Base-by-base conservation (phyloP, 2,329 filamentous ascomycete species). In the Alternaria consortialis region DNA sequence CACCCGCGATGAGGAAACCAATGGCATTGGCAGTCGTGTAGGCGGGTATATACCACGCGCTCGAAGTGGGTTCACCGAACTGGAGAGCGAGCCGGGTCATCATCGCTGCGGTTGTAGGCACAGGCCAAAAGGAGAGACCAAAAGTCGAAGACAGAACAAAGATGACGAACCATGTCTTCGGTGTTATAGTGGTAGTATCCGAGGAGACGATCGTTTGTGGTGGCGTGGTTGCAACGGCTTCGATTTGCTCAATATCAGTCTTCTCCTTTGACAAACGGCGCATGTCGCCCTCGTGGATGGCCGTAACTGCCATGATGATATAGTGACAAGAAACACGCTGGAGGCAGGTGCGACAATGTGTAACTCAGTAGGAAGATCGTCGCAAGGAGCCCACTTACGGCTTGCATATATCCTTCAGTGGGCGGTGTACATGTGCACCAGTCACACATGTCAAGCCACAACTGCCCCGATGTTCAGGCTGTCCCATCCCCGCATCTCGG, bases 91-190 rank as follows among this genome's bases (percentile, higher is more conserved):
- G 63, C 15, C 62, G 58, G 9, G 36, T 27, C 57, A 69, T 68
- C 23, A 74, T 67, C 5, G 73, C 70, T 1, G 69, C 66, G 1
- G 66, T 73, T 6, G 73, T 71, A 2, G 73, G 73, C 2, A 75
- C 72, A 4, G 69, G 70, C 70, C 72, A 75, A 50, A 75, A 75
- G 17, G 60, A 67, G 11, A 75, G 60, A 37, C 73, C 72, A 36
- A 72, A 74, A 3, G 71, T 73, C 2, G 70, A 69, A 2, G 67
- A 69, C 11, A 75, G 61, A 23, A 72, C 64, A 39, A 73, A 71
- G 34, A 74, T 72, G 34, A 74, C 71, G 31, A 59, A 58, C 71
- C 71, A 74, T 36, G 70, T 73, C 51, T 74, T 74, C 61, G 56
- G 61, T 1, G 71, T 74, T 20, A 74, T 63, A 8, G 29, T 55